These are phyloP conservation scores for Tetradesmus lagerheimii DNA, from an alignment of 139 green algal species.

Conservation along the genomic window DNA sequence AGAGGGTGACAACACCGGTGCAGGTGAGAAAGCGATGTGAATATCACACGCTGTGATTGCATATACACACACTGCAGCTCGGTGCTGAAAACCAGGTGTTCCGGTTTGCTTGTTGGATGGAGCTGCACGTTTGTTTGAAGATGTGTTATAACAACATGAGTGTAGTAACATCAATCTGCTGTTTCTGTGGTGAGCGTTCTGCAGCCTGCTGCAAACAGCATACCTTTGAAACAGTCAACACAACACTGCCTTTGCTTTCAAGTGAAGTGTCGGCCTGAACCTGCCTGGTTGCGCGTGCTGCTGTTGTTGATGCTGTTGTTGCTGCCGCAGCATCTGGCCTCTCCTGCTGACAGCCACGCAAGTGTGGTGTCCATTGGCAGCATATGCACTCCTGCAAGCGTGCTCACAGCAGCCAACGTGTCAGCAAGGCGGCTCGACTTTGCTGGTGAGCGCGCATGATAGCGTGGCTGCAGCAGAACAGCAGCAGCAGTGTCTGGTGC, in stretches of 20 bases:
- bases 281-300: not conserved
- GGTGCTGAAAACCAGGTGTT: too few relatives aligned
- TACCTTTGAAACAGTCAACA: not conserved
- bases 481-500: not conserved
- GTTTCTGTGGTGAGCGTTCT: not conserved
- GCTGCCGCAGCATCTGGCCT: slow-evolving; percentile 3
- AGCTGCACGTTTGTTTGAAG: not conserved
- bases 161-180: not conserved
- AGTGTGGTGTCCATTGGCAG: slow-evolving; percentile 44
- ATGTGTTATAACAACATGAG: not conserved
- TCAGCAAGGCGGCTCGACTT: slow-evolving; percentile 21
- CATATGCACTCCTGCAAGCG: slow-evolving; percentile 1
- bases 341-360: not conserved
- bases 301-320: not conserved
- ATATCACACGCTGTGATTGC: too few relatives aligned
- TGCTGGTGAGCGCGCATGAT: slow-evolving; percentile 1
- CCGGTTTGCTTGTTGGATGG: too few relatives aligned
- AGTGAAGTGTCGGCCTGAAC: not conserved
- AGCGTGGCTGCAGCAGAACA: not conserved
- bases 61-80: too few relatives aligned
- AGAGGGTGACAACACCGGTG: not conserved
- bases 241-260: not conserved
- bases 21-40: too few relatives aligned
- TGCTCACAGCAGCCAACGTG: not conserved
- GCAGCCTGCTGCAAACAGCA: not conserved